phyloP scores from a whole-genome alignment of 768 basidiomycete species.

The Boletus rubescentipes region DNA sequence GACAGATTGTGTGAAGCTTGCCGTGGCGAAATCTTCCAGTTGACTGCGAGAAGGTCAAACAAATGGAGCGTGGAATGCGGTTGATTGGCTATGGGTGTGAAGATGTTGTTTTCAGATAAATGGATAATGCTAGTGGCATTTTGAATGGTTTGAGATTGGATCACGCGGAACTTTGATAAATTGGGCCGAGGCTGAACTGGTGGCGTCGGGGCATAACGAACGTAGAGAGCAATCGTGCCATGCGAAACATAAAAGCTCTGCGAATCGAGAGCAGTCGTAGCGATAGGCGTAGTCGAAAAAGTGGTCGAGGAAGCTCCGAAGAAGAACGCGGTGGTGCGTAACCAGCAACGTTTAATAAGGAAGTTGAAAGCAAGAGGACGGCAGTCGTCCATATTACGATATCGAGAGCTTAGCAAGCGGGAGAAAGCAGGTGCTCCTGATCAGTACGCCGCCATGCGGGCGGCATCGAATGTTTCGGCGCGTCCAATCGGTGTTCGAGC shows the following conservation, averaged over 20 bases:
- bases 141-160: slow-evolving; percentile 13
- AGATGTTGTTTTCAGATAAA: slow-evolving; percentile 22
- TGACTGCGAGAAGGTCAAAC: slow-evolving; percentile 27
- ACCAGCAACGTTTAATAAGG: slow-evolving; percentile 6
- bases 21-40: slow-evolving; percentile 6
- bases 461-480: slow-evolving; percentile 69
- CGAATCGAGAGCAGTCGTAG: slow-evolving; percentile 13
- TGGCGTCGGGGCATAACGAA: slow-evolving; percentile 16
- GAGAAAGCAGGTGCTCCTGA: slow-evolving; percentile 17
- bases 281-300: slow-evolving; percentile 10
- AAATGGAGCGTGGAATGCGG: slow-evolving; percentile 32
- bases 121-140: slow-evolving; percentile 19
- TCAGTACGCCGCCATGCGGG: slow-evolving; percentile 50
- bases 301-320: slow-evolving; percentile 1
- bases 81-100: slow-evolving; percentile 19
- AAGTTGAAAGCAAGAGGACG: slow-evolving; percentile 5
- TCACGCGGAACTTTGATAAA: slow-evolving; percentile 9
- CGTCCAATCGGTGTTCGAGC: slow-evolving; percentile 49
- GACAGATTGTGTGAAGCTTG: slow-evolving; percentile 24
- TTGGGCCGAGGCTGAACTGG: slow-evolving; percentile 10
- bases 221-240: slow-evolving; percentile 15
- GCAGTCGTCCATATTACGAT: neutral
- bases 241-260: slow-evolving; percentile 11
- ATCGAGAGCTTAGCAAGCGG: slow-evolving; percentile 1
- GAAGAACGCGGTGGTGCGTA: slow-evolving; percentile 1